Evolutionary conservation across 495 filamentous ascomycete genomes (phyloP), one percentile per base, ranked within the genome.

Genomic region (Podospora pseudopauciseta): DNA sequence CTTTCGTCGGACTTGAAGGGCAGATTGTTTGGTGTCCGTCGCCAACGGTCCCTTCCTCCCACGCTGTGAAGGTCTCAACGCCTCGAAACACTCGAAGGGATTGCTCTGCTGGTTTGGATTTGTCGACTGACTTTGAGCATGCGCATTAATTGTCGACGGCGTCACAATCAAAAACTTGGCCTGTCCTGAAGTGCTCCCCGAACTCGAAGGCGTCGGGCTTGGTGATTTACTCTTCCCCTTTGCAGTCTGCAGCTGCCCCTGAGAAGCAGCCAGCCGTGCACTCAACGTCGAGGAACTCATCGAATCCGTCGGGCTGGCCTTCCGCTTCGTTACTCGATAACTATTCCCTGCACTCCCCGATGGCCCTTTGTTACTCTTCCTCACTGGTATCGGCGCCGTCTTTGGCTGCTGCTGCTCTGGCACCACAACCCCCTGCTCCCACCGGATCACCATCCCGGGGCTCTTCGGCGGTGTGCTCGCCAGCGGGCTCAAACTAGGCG

Each of bases 1-100:
- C 26, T 76, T 73, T 53, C 82, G 80, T 13, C 82, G 75, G 11
- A 84, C 80, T 20, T 80, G 75, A 15, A 83, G 75, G n/a, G 82
- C 81, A 63, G 73, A 77, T 73, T 82, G 76, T 70, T 81, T 81
- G n/a, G 78, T 81, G 30, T 81, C 79, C 64, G 76, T 74, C 20
- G 81, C 78, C 28, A 84, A 71, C 9, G 82, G 82, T 4, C 82
- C 82, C 62, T 83, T 84, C 62, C 82, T 77, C 1, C 82, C 82
- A 19, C 79, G 75, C 71, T 83, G 79, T 7, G 80, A 78, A 30
- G 78, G 78, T 23, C 81, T 73, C 65, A 79, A 74, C 5, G 74
- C 77, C 70, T 83, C 81, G 73, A 82, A 79, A 67, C 81, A 83
- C 54, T 83, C 81, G 69, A 80, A 83, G 3, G 78, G 79, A 67